Evolutionary conservation across 2,329 filamentous ascomycete genomes (phyloP).

Genomic region (Scytalidium lignicola): DNA sequence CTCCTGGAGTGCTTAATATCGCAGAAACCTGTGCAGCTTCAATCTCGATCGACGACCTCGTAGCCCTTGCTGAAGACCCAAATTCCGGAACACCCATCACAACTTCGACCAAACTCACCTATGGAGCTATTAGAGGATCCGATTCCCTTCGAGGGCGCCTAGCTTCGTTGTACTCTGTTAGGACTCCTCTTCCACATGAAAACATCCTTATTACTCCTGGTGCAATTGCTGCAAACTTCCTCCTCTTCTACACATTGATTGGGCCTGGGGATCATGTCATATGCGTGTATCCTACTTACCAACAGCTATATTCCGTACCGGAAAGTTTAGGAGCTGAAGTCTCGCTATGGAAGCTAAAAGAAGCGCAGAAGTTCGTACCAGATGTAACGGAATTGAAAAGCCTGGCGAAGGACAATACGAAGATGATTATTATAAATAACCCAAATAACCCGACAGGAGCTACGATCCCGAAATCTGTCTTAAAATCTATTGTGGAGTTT

Average conservation of each 20-base stretch:
- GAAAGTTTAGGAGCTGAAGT: constrained; percentile 71
- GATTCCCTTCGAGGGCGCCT: constrained; percentile 58
- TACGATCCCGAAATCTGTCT: constrained; percentile 55
- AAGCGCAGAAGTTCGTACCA: constrained; percentile 60
- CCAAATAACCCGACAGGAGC: constrained; percentile 80
- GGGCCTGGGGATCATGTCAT: constrained; percentile 76
- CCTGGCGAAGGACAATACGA: constrained; percentile 64
- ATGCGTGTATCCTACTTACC: constrained; percentile 82
- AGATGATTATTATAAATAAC: constrained; percentile 67
- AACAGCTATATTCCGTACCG: constrained; percentile 76
- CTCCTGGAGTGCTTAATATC: constrained; percentile 59
- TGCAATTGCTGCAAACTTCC: constrained; percentile 79
- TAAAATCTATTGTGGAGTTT: constrained; percentile 58
- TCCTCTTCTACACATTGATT: constrained; percentile 69
- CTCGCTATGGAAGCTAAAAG: constrained; percentile 66
- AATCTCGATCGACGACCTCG: constrained; percentile 65
- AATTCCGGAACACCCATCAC: constrained; percentile 35
- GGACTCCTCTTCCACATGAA: constrained; percentile 46
- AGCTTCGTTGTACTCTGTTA: constrained; percentile 58
- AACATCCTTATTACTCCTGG: constrained; percentile 74
- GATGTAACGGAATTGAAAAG: constrained; percentile 60
- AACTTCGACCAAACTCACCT: constrained; percentile 59
- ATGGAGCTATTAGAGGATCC: constrained; percentile 69
- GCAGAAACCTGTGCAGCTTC: constrained; percentile 76
- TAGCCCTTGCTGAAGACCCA: constrained; percentile 52